These are phyloP conservation scores for Clitopilus hobsonii DNA, from an alignment of 768 basidiomycete species.

Conservation along the genomic window DNA sequence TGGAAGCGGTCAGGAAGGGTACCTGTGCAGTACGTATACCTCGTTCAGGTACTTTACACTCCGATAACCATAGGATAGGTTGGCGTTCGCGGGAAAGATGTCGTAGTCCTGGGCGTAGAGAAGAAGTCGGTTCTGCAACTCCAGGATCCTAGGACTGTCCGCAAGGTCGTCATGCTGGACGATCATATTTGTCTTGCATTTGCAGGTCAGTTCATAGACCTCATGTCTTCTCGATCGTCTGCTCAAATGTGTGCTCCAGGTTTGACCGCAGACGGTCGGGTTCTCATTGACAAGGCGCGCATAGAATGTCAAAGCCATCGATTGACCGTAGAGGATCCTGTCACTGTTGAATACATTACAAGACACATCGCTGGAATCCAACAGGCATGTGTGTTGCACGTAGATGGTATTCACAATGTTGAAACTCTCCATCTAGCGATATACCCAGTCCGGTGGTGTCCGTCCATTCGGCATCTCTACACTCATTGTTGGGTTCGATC, in stretches of 20 bases:
- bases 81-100: constrained; percentile 90
- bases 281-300: constrained; percentile 96
- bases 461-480: constrained; percentile 98
- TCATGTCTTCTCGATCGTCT: not conserved
- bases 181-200: constrained; percentile 97
- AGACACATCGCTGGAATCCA: constrained; percentile 98
- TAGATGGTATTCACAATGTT: not conserved
- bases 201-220: constrained; percentile 60
- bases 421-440: constrained; percentile 50
- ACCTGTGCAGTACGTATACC: constrained; percentile 79
- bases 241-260: constrained; percentile 44
- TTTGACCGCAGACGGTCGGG: constrained; percentile 94
- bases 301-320: constrained; percentile 98
- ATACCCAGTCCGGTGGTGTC: constrained; percentile 98
- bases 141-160: constrained; percentile 95
- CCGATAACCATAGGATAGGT: constrained; percentile 50
- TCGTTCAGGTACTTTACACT: not conserved
- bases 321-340: constrained; percentile 95
- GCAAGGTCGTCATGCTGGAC: constrained; percentile 98
- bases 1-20: constrained; percentile 96
- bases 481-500: constrained; percentile 95
- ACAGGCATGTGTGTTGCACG: constrained; percentile 54
- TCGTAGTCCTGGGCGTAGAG: constrained; percentile 96
- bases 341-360: constrained; percentile 97
- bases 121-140: constrained; percentile 98